These are phyloP conservation scores for Diplocarpon mali DNA, from an alignment of 2,329 filamentous ascomycete genomes.

Conservation along the genomic window DNA sequence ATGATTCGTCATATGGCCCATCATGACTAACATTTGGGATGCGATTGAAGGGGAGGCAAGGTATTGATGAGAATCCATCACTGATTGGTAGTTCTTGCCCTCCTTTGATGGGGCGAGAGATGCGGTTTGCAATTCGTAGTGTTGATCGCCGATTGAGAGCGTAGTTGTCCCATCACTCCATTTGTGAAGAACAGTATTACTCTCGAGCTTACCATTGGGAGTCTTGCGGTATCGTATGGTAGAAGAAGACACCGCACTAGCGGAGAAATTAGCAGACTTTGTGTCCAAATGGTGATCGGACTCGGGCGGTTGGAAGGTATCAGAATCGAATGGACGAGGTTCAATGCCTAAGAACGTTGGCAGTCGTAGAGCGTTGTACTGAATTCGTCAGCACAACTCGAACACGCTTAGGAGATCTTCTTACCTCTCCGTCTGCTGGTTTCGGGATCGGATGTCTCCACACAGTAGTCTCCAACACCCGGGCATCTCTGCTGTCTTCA, in stretches of 20 bases:
- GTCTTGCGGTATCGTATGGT: slow-evolving; percentile 62
- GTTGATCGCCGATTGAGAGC: slow-evolving; percentile 61
- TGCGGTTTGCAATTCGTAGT: slow-evolving; percentile 66
- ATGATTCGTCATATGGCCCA: slow-evolving; percentile 66
- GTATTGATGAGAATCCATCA: slow-evolving; percentile 66
- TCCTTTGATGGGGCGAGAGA: slow-evolving; percentile 48
- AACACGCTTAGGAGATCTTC: neutral
- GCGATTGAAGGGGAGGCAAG: slow-evolving; percentile 59
- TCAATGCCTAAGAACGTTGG: slow-evolving; percentile 63
- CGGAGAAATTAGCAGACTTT: slow-evolving; percentile 39
- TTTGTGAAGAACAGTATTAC: slow-evolving; percentile 62
- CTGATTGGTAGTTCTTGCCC: slow-evolving; percentile 48
- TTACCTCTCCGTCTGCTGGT: slow-evolving; percentile 58
- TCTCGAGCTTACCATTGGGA: slow-evolving; percentile 54
- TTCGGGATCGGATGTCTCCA: slow-evolving; percentile 61
- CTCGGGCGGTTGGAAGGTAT: slow-evolving; percentile 53
- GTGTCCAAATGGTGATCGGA: slow-evolving; percentile 42
- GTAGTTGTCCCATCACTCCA: slow-evolving; percentile 76
- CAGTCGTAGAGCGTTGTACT: slow-evolving; percentile 61
- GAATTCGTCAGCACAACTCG: slow-evolving; percentile 12
- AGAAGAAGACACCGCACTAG: slow-evolving; percentile 46
- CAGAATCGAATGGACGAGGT: slow-evolving; percentile 54
- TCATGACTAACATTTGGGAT: slow-evolving; percentile 57
- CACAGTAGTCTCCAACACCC: slow-evolving; percentile 52
- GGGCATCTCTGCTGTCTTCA: slow-evolving; percentile 31